Evolutionary conservation across 163 green algal species (phyloP), one percentile per base, ranked within the genome.

Genomic region (Chlamydomonas reinhardtii): DNA sequence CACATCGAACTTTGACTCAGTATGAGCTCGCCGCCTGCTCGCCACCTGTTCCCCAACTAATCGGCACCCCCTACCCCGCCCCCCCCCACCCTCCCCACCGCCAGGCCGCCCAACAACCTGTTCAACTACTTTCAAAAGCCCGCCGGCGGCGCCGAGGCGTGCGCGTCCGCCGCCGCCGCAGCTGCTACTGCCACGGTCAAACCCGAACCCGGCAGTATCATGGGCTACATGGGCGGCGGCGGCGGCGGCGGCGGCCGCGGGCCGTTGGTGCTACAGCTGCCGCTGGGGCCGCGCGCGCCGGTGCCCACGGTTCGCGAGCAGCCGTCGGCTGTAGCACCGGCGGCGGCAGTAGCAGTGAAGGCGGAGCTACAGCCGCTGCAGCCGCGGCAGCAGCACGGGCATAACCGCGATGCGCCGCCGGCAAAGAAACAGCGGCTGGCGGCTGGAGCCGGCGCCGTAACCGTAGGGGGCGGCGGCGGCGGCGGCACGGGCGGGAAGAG

Each of bases 51-150:
- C n/a, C n/a, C n/a, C n/a, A n/a, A n/a, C n/a, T n/a, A n/a, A n/a
- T n/a, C n/a, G n/a, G n/a, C n/a, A n/a, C n/a, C n/a, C n/a, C n/a
- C n/a, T n/a, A n/a, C n/a, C n/a, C n/a, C 34, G 29, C 69, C 69
- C 5, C 69, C 19, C 69, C 4, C n/a, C 69, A 52, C 69, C 32
- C 32, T 32, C 2, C 31, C 65, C 31, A 25, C 35, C 16, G 19
- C 4, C 80, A 86, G 79, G 79, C 20, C 85, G 27, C 92, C 92
- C 22, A 90, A 89, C 56, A 95, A 89, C 5, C 74, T 96, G 19
- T 73, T 91, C 34, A 70, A 93, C 78, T 96, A 95, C 82, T 96
- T 96, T 87, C 69, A 56, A 0, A 74, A 75, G 56, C 70, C 56
- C 19, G 70, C 39, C 39, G 39, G 39, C 39, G 39, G 39, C 39